Base-by-base conservation (phyloP, 345 rosid species). In the Jatropha curcas region DNA sequence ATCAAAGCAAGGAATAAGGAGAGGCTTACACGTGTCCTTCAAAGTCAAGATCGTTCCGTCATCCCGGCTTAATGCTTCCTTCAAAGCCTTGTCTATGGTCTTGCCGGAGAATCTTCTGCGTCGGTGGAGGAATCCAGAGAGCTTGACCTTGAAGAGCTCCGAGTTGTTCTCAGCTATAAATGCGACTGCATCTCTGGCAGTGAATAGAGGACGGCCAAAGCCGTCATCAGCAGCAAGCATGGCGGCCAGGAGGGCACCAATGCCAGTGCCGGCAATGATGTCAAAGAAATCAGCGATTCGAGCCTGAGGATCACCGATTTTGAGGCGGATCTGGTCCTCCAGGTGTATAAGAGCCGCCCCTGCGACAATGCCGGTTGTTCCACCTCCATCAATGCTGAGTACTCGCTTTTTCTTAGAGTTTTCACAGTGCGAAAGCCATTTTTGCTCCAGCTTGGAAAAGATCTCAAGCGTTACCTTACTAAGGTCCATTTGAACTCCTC, bases 1-100 rank as follows among this genome's bases (percentile, higher is more conserved):
- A 81, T 95, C 99, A 74, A 88, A 95, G 86, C 98, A 95, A 43
- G 99, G 99, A 61, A 95, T 89, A 3, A 92, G 97, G 64, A 95
- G 96, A 62, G 97, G 97, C 86, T 92, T 92, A 71, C 97, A 88
- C 74, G 95, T 89, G 88, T 92, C 97, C 81, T 75, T 92, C 82
- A 95, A 74, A 20, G 98, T 92, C 82, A 92, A 74, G 50, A 74
- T 70, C 81, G 65, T 79, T 1, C 95, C 96, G 22, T 90, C 94
- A 46, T 86, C 90, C 67, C 97, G 79, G 71, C 37, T 64, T 51
- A 92, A 86, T 43, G 85, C 83, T 48, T 83, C 83, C 81, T 87
- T 84, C 83, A 95, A 65, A 53, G 73, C 87, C 77, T 70, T 88
- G 14, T 90, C 93, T 90, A 90, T 88, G 84, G 90, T 90, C 76